Conservation (phyloP, 2,329 filamentous ascomycete species). For the Dissoconium aciculare region DNA sequence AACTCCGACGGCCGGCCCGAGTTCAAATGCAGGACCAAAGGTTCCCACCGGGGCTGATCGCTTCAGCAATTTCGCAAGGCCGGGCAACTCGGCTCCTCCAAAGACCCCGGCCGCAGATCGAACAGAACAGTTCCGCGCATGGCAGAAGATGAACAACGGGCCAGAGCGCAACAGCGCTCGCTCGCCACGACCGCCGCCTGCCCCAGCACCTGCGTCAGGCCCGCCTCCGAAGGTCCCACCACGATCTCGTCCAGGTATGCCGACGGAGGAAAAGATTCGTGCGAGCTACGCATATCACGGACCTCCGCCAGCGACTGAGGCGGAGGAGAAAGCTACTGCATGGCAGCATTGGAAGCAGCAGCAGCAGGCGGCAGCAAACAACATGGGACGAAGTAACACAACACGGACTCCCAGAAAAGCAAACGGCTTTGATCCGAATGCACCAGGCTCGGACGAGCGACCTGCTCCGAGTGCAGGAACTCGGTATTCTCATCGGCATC, state of each 20-base stretch:
- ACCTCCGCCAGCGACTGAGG: slow-evolving; percentile 10
- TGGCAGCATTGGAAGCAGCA: slow-evolving; percentile 19
- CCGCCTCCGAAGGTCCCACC: slow-evolving; percentile 12
- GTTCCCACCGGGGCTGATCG: slow-evolving; percentile 29
- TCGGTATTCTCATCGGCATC: slow-evolving; percentile 17
- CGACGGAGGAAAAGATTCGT: slow-evolving; percentile 24
- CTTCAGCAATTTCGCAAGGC: slow-evolving; percentile 30
- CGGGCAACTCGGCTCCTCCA: slow-evolving; percentile 16
- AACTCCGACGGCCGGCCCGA: slow-evolving; percentile 5
- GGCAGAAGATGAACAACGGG: slow-evolving; percentile 34
- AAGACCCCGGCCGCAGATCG: slow-evolving; percentile 27
- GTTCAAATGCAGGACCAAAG: slow-evolving; percentile 8
- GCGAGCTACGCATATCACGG: slow-evolving; percentile 22
- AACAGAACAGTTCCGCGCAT: slow-evolving; percentile 33
- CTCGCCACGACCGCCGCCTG: slow-evolving; percentile 6
- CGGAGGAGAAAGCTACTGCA: slow-evolving; percentile 20
- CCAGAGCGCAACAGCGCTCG: slow-evolving; percentile 20
- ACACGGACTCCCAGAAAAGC: slow-evolving; percentile 34
- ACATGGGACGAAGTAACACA: slow-evolving; percentile 15
- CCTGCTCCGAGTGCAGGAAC: slow-evolving; percentile 28
- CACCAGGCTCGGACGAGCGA: slow-evolving; percentile 44
- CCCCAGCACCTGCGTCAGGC: slow-evolving; percentile 12
- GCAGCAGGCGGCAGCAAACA: slow-evolving; percentile 20
- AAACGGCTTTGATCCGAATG: slow-evolving; percentile 43
- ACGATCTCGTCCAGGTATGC: slow-evolving; percentile 17